These are phyloP conservation scores for Nigrograna mackinnonii DNA, from an alignment of 2,329 filamentous ascomycete genomes.

Conservation along the genomic window DNA sequence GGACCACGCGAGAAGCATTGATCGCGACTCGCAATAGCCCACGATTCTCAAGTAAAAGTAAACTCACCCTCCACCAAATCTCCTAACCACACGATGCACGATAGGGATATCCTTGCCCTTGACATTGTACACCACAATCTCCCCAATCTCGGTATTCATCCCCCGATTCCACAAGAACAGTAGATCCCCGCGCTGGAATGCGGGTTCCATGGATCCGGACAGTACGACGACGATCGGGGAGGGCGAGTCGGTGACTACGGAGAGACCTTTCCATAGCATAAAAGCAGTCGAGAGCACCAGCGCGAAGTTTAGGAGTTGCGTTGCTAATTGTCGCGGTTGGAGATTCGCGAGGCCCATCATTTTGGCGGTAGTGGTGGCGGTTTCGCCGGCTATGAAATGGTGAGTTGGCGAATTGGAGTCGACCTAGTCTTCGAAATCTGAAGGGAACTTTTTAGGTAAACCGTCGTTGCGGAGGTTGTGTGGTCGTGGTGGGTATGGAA, in stretches of 20 bases:
- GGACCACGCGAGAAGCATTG: no score
- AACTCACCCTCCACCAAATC: conserved; percentile 62
- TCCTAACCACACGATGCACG: conserved; percentile 86
- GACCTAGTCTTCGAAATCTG: no score
- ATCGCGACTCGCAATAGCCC: conserved; percentile 17
- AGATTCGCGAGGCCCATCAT: conserved; percentile 57
- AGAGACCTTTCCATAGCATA: conserved; percentile 90
- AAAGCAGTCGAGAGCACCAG: conserved; percentile 89
- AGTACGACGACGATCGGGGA: conserved; percentile 81
- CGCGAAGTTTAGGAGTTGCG: conserved; percentile 86
- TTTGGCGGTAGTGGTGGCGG: conserved; percentile 13
- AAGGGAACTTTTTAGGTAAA: no score
- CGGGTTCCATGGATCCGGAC: conserved; percentile 82
- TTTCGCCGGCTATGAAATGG: background rate
- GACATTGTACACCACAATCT: conserved; percentile 82
- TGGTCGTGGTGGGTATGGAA: background rate
- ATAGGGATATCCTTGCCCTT: conserved; percentile 96
- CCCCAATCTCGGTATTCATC: conserved; percentile 67
- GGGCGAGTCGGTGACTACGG: conserved; percentile 68
- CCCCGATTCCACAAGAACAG: conserved; percentile 76
- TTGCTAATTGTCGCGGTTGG: conserved; percentile 79
- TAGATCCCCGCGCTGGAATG: conserved; percentile 77
- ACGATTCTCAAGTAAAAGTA: background rate
- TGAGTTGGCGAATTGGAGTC: no score
- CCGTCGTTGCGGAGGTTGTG: conserved; percentile 32